Base-by-base conservation (phyloP, 495 filamentous ascomycete species). In the Friedmanniomyces simplex region DNA sequence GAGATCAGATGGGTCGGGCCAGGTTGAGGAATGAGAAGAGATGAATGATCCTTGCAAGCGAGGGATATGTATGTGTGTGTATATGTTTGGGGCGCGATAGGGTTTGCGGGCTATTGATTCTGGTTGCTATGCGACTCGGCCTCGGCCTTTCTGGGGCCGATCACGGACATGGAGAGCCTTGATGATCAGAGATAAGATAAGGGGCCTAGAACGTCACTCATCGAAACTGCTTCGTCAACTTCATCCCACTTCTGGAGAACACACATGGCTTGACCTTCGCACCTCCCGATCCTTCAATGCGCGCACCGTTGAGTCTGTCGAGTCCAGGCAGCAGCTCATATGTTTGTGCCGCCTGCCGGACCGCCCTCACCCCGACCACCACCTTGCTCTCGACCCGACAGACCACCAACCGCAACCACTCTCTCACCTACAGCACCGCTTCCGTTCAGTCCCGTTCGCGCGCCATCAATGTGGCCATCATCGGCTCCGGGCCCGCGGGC, bases 401-500 rank as follows among this genome's bases (percentile, higher is more conserved):
- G 14, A 43, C 4, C 18, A 43, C 5, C 13, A n/a, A 3, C 18
- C 39, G 39, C 39, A 43, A 43, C 10, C 28, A 10, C 28, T 32
- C 3, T 24, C 3, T 6, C 12, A 58, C 26, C 53, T 43, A 43
- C 39, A 66, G 42, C 54, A 62, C 54, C 54, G 55, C 63, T 11
- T 43, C 39, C 39, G 39, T 43, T 5, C 55, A 67, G 37, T 63
- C 70, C 30, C 66, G 74, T 64, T 32, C 28, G 10, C 74, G 76
- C 26, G 83, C 83, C 0, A 79, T 87, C 57, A 84, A 86, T 36
- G 76, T 97, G 60, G 93, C 91, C 62, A 78, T 98, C 53, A 84
- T 98, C 66, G 93, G 93, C 52, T 96, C 94, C 36, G 93, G 93
- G 0, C 93, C 93, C 5, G 93, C 94, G 43, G 93, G 93, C 4